Evolutionary conservation across 768 basidiomycete species (phyloP), one percentile per base, ranked within the genome.

Genomic region (Suillus americanus): DNA sequence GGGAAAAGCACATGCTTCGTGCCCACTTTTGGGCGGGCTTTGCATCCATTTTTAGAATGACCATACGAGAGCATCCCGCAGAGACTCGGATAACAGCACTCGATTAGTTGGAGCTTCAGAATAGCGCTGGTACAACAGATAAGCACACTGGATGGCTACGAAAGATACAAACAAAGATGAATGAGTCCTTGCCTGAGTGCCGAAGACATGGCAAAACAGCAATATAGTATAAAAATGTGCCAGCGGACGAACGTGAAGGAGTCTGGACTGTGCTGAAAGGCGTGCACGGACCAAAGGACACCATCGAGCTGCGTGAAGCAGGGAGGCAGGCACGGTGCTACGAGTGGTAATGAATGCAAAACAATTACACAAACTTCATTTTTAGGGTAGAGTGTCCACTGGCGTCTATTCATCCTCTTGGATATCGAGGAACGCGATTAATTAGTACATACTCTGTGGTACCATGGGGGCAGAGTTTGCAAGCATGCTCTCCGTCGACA

Each of bases 401-500:
- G 67, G 40, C 41, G 37, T 60, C 46, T 48, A 63, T 62, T 28
- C 53, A 51, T 33, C 51, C 30, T 33, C 50, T 30, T 0, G 3
- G 18, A 18, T 28, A 20, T 43, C 37, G 33, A 53, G 20, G 20
- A 23, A 18, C 4, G 33, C 38, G 13, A 20, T 25, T 63, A 51
- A 65, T 67, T 63, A 75, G 64, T 72, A 73, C 13, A 69, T 61
- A 23, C 65, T 59, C 30, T 67, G 45, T 45, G 67, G 35, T 20
- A 68, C 62, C 70, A 74, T 73, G 60, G 74, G 75, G 0, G 66
- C 20, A 66, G 74, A 71, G 33, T 71, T n/a, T 50, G 61, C 59
- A 23, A 74, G 62, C 62, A 75, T 62, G 40, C 68, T 70, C 8
- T 77, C 71, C 3, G 73, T 69, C 13, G 75, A 76, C 23, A 69